phyloP scores from a whole-genome alignment of 2,329 filamentous ascomycete species.

The Aureobasidium leucospermi region DNA sequence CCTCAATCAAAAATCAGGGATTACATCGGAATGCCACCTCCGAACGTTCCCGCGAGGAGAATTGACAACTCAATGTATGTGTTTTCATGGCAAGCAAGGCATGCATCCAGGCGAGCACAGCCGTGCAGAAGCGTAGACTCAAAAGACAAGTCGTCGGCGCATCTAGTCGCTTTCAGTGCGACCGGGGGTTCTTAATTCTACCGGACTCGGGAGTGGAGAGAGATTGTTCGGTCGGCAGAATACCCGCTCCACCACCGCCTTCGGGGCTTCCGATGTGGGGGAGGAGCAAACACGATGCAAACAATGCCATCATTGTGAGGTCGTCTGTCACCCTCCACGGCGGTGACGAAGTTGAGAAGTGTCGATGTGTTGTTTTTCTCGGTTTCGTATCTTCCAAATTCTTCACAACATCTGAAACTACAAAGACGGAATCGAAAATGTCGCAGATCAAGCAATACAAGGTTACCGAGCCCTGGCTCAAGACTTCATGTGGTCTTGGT shows the following conservation, averaged over 20 bases:
- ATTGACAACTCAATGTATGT: not conserved
- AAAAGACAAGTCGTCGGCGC: not conserved
- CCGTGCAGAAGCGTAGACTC: conserved; percentile 2
- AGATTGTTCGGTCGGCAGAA: not conserved
- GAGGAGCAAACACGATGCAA: not conserved
- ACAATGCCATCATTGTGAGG: conserved; percentile 11
- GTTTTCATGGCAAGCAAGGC: not conserved
- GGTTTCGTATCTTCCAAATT: not conserved
- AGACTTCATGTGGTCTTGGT: conserved; percentile 58
- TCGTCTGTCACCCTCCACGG: not conserved
- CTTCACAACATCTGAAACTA: not conserved
- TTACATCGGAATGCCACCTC: not conserved
- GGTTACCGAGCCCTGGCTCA: conserved; percentile 44
- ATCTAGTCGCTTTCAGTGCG: not conserved
- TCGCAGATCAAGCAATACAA: conserved; percentile 27
- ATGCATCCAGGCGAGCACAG: conserved; percentile 7
- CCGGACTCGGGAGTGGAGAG: not conserved
- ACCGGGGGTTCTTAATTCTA: not conserved
- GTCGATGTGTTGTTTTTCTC: not conserved
- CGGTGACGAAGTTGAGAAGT: not conserved
- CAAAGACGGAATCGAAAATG: conserved; percentile 18
- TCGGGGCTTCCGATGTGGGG: not conserved
- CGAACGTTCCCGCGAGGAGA: not conserved
- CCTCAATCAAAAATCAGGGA: not conserved
- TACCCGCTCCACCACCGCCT: not conserved